phyloP scores from a whole-genome alignment of 2,329 filamentous ascomycete genomes.

The Huntiella bhutanensis region DNA sequence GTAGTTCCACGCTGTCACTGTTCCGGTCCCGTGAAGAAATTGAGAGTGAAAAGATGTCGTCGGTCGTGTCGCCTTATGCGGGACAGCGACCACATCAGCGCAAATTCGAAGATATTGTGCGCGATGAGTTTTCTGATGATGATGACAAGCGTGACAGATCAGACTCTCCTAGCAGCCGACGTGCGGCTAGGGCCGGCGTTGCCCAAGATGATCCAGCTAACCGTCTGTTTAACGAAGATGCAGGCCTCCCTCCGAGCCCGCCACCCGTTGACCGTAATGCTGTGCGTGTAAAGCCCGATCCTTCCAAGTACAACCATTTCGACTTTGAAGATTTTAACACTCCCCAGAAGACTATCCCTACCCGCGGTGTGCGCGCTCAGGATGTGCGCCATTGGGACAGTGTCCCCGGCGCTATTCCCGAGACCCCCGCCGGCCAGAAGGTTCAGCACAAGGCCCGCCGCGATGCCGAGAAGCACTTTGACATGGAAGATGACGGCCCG shows the following conservation, averaged over 20 bases:
- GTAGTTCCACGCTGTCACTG: constrained; percentile 46
- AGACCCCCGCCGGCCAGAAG: constrained; percentile 37
- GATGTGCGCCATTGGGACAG: constrained; percentile 66
- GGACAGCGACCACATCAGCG: constrained; percentile 44
- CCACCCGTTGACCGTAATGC: constrained; percentile 18
- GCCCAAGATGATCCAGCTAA: constrained; percentile 36
- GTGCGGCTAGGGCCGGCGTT: constrained; percentile 31
- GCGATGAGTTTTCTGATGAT: constrained; percentile 25
- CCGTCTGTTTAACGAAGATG: constrained; percentile 34
- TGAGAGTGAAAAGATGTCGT: constrained; percentile 27
- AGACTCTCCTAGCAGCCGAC: constrained; percentile 23
- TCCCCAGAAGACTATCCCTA: constrained; percentile 49
- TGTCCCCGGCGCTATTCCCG: constrained; percentile 30
- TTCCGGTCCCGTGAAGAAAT: constrained; percentile 51
- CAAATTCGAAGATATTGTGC: constrained; percentile 53
- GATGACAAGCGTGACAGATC: constrained; percentile 27
- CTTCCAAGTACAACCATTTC: constrained; percentile 10
- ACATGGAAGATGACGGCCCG: constrained; percentile 49
- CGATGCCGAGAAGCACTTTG: constrained; percentile 67
- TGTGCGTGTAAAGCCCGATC: constrained; percentile 7
- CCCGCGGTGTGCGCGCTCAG: constrained; percentile 41
- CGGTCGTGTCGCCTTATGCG: constrained; percentile 42
- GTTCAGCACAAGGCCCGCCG: constrained; percentile 49
- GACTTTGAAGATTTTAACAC: constrained; percentile 69
- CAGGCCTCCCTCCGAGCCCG: constrained; percentile 46